Evolutionary conservation across 208 protist genomes (phyloP), one percentile per base, ranked within the genome.

Genomic region (Wallacemonas rigidus): DNA sequence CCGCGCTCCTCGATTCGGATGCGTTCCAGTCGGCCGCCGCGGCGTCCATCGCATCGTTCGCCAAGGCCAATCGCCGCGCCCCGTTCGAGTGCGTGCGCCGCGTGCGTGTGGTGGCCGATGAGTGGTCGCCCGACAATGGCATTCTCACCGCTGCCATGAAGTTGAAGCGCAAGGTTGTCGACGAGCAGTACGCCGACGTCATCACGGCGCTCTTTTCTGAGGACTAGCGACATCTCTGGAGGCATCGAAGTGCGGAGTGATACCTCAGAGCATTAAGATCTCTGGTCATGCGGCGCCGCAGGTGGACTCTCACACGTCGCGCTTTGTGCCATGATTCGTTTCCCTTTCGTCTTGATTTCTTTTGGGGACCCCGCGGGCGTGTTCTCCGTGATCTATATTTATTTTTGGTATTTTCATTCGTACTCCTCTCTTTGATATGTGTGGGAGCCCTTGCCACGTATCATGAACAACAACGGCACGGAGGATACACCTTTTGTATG

Each of bases 121-220:
- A 93, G 62, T 97, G 92, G 92, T 94, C 89, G 1, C 83, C 88
- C 1, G 88, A 97, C 72, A 97, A 95, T 72, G 82, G 80, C 36
- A 58, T 92, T 1, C 57, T 95, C 26, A 95, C 92, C 5, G 90
- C 92, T 3, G 83, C 92, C 11, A 76, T 89, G 76, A 95, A 96
- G 78, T 72, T 97, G 48, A 90, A 91, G 73, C 82, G 90, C 17
- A 72, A 75, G 45, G 68, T 78, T 2, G 91, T 97, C 67, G 82
- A 90, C 9, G 71, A 68, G 17, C 55, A 76, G 14, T 96, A 96
- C 77, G 82, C 75, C n/a, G 62, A 79, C 9, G 62, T 76, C 3
- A 97, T 97, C 63, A 53, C 62, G 12, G 64, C 85, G 35, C 64
- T 96, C 9, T 97, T 96, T 67, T 60, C 47, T 3, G 82, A 91